A percentile compares a stretch with the other conserved stretches of the same genome.
These are phyloP conservation scores for Heterobasidion annosum DNA, from an alignment of 1,284 basidiomycete genomes.

Conservation along the genomic window DNA sequence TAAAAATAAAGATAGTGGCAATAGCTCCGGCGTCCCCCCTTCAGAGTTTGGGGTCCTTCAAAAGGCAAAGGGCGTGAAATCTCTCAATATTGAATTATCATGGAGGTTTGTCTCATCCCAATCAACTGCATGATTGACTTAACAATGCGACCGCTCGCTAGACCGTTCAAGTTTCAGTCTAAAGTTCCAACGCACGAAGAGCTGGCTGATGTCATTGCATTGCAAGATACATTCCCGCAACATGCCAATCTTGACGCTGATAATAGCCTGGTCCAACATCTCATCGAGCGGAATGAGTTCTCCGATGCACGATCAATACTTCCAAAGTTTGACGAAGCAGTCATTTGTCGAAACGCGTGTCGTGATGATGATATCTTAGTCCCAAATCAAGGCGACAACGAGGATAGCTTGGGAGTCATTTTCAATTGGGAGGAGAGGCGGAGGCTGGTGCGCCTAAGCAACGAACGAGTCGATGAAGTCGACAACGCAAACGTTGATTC, in stretches of 20 bases:
- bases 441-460: too few relatives aligned
- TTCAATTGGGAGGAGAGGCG: too few relatives aligned
- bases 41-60: background rate
- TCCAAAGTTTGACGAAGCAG: background rate
- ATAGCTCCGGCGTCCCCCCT: background rate
- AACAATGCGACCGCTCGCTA: background rate
- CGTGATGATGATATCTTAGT: too few relatives aligned
- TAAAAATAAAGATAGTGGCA: background rate
- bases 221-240: background rate
- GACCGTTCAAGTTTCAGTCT: background rate
- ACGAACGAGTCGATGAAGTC: too few relatives aligned
- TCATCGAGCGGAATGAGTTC: background rate
- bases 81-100: constrained; percentile 1
- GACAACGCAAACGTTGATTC: too few relatives aligned
- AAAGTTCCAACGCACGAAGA: background rate
- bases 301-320: background rate
- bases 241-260: background rate
- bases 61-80: background rate
- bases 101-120: constrained; percentile 1
- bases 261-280: background rate
- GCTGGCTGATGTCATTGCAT: background rate
- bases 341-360: background rate
- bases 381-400: too few relatives aligned
- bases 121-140: too few relatives aligned
- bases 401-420: too few relatives aligned